Evolutionary conservation across 148 eudicot genomes (phyloP).

Genomic region (Linanthus parryae): DNA sequence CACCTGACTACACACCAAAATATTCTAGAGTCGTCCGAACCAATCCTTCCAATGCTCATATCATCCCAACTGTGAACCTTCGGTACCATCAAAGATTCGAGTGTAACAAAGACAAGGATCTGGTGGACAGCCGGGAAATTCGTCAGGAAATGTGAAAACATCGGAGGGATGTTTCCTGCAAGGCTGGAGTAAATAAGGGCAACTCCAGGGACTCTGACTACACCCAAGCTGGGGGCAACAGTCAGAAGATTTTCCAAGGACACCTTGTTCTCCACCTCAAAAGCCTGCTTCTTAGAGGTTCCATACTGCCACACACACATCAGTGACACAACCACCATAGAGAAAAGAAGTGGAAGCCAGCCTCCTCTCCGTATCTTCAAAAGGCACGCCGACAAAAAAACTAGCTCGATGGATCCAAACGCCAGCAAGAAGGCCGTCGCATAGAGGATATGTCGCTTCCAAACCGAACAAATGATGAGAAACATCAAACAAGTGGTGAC

Average conservation of each 20-base stretch:
- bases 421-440: conserved; percentile 20
- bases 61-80: conserved; percentile 23
- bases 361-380: conserved; percentile 33
- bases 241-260: conserved; percentile 21
- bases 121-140: conserved; percentile 42
- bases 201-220: conserved; percentile 33
- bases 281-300: conserved; percentile 25
- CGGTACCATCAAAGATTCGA: conserved; percentile 33
- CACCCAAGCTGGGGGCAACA: conserved; percentile 20
- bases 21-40: conserved; percentile 14
- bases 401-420: conserved; percentile 37
- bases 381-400: conserved; percentile 33
- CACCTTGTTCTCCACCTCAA: conserved; percentile 33
- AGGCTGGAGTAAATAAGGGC: conserved; percentile 37
- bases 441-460: conserved; percentile 23
- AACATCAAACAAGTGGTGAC: conserved; percentile 51
- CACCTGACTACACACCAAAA: conserved; percentile 38
- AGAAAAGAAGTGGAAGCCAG: conserved; percentile 40
- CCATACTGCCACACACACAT: conserved; percentile 44
- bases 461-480: conserved; percentile 30
- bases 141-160: conserved; percentile 32
- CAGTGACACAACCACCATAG: conserved; percentile 23
- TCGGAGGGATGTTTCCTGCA: conserved; percentile 31
- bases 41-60: conserved; percentile 24
- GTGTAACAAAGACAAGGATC: conserved; percentile 31